phyloP scores from a whole-genome alignment of 2,329 filamentous ascomycete genomes.

The Alternaria postmessia region DNA sequence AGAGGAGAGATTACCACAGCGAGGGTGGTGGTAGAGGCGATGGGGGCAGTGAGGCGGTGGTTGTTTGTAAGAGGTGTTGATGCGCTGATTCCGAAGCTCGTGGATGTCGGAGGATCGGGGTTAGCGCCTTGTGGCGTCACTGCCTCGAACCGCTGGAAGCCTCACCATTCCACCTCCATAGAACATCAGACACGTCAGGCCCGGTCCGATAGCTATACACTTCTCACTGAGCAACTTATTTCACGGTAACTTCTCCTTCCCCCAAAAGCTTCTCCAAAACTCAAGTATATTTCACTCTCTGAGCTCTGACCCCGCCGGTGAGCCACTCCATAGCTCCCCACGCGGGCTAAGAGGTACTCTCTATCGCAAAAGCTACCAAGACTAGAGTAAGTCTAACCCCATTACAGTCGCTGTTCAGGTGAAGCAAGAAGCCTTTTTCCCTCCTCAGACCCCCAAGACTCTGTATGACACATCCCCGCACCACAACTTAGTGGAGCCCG shows the following conservation, averaged over 20 bases:
- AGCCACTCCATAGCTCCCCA: constrained; percentile 16
- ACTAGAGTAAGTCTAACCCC: not conserved
- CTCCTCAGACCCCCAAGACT: constrained; percentile 22
- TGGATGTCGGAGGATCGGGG: constrained; percentile 20
- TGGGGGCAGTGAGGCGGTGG: constrained; percentile 27
- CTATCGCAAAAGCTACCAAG: not conserved
- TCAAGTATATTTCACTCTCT: not conserved
- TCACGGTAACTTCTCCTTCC: not conserved
- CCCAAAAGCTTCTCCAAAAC: not conserved
- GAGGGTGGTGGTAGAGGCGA: constrained; percentile 23
- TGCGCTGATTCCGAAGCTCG: constrained; percentile 36
- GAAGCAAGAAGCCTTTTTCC: not conserved
- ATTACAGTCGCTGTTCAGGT: not conserved
- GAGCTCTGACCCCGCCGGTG: constrained; percentile 18
- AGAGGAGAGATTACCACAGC: constrained; percentile 1
- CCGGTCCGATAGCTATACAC: constrained; percentile 7
- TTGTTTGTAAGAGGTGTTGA: constrained; percentile 46
- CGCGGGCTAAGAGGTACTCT: constrained; percentile 22
- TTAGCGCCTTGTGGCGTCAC: constrained; percentile 34
- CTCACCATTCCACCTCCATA: constrained; percentile 38
- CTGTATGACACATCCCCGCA: constrained; percentile 11
- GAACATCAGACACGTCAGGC: constrained; percentile 46
- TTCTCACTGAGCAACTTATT: not conserved
- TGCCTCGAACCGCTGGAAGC: constrained; percentile 26
- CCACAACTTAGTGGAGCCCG: constrained; percentile 5